Percentiles rank a stretch among this genome's conserved stretches.
phyloP scores from a whole-genome alignment of 352 stramenopile species.

The Phytophthora boehmeriae region DNA sequence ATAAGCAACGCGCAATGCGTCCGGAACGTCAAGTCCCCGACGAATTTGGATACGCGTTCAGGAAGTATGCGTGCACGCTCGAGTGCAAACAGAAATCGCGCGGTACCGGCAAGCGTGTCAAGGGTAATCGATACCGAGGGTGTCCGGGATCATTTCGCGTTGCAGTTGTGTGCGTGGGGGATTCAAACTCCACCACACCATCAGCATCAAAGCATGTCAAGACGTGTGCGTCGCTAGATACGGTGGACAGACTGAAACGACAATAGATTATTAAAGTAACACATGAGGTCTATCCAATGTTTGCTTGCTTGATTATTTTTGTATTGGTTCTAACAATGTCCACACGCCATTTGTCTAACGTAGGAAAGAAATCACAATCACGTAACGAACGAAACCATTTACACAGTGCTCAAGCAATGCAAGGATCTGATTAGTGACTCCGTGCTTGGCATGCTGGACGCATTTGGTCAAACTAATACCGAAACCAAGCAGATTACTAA shows the following conservation, averaged over 20 bases:
- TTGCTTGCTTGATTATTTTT: background rate
- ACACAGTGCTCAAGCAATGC: too few relatives aligned
- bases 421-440: too few relatives aligned
- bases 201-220: background rate
- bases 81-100: background rate
- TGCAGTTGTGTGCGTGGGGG: background rate
- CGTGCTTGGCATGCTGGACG: background rate
- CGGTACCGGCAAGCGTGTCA: background rate
- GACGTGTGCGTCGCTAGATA: background rate
- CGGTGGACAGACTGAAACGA: background rate
- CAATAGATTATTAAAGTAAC: conserved; percentile 6
- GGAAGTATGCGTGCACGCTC: background rate
- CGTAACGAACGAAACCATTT: conserved; percentile 1
- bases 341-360: too few relatives aligned
- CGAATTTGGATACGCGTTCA: conserved; percentile 1
- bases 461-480: conserved; percentile 2
- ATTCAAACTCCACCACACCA: background rate
- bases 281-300: conserved; percentile 3
- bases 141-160: background rate
- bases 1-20: background rate
- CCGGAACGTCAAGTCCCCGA: background rate
- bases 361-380: conserved; percentile 3
- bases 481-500: conserved; percentile 8
- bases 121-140: background rate
- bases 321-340: too few relatives aligned